A percentile compares a stretch with the other conserved stretches of the same genome.
These are phyloP conservation scores for Linum trigynum DNA, from an alignment of 345 rosid species.

Conservation along the genomic window DNA sequence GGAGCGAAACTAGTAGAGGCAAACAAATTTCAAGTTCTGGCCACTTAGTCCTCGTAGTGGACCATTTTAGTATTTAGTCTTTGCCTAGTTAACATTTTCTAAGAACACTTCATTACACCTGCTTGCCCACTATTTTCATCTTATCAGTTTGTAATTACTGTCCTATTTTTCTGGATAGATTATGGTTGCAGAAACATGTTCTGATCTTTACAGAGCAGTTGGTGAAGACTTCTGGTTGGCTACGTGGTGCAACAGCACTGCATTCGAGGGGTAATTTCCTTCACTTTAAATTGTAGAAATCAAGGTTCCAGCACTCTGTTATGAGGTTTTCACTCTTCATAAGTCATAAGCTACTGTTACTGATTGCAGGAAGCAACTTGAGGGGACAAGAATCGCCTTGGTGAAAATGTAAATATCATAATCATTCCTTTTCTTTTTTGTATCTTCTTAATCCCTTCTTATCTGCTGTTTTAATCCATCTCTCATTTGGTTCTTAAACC, in stretches of 20 bases:
- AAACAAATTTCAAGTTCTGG: not conserved
- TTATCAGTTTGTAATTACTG: not conserved
- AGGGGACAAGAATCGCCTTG: constrained; percentile 88
- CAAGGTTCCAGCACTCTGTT: constrained; percentile 1
- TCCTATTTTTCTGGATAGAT: constrained; percentile 27
- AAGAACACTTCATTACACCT: not conserved
- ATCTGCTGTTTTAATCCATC: not conserved
- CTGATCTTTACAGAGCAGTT: constrained; percentile 64
- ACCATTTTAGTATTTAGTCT: not conserved
- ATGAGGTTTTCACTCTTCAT: constrained; percentile 10
- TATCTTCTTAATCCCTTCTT: not conserved
- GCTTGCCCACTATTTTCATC: constrained; percentile 6
- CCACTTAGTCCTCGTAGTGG: not conserved
- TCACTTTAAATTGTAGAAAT: constrained; percentile 10
- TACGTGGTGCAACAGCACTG: constrained; percentile 82
- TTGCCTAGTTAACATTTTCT: not conserved
- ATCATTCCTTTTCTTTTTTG: not conserved
- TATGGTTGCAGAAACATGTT: constrained; percentile 56
- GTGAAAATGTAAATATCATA: constrained; percentile 41
- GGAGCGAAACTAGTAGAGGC: not conserved
- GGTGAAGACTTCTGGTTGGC: constrained; percentile 98
- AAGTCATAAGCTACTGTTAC: constrained; percentile 12
- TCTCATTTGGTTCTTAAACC: not conserved
- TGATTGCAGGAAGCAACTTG: constrained; percentile 72
- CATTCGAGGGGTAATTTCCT: constrained; percentile 56